Base-by-base conservation (phyloP, 306 rosid species). In the apple (Malus domestica) region DNA sequence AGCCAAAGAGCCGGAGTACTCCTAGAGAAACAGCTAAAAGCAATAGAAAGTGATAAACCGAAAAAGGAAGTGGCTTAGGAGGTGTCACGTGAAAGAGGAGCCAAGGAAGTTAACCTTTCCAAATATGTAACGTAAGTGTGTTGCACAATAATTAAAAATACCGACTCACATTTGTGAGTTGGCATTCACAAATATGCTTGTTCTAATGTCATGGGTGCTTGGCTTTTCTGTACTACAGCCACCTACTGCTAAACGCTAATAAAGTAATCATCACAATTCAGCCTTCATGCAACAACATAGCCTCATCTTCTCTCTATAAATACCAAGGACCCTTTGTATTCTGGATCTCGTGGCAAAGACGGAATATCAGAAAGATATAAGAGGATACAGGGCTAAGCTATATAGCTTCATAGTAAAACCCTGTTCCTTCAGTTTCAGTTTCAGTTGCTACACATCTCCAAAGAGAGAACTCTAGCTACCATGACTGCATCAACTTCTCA, bases 231-330 rank as follows among this genome's bases (percentile, higher is more conserved):
- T 75, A 73, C 82, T 65, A 67, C 65, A 20, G 84, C 74, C 84
- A 81, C 78, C 64, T 81, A 79, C 35, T 75, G 70, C 80, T 8
- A 29, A 59, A 69, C 33, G 52, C 72, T 78, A 76, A 45, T 61
- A 33, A 70, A 44, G 78, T 65, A 77, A 61, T 67, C 78, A 38
- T 74, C 82, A 1, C 63, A 74, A 75, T 25, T 82, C 78, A 57
- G 44, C 60, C 62, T 66, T 71, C 88, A 79, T 83, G 83, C 86
- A 79, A n/a, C 72, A 60, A 52, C 66, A 35, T 20, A 12, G 71
- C 45, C 58, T 45, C 29, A 11, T 20, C 62, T 29, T 40, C 19
- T 46, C 84, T 66, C 85, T 89, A 86, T 89, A 88, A 72, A 89
- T 86, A 86, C 60, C 71, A 71, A 57, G 44, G n/a, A 52, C 55